Evolutionary conservation across 2,329 filamentous ascomycete species (phyloP), one percentile per base, ranked within the genome.

Genomic region (Diaporthe aspalathi): DNA sequence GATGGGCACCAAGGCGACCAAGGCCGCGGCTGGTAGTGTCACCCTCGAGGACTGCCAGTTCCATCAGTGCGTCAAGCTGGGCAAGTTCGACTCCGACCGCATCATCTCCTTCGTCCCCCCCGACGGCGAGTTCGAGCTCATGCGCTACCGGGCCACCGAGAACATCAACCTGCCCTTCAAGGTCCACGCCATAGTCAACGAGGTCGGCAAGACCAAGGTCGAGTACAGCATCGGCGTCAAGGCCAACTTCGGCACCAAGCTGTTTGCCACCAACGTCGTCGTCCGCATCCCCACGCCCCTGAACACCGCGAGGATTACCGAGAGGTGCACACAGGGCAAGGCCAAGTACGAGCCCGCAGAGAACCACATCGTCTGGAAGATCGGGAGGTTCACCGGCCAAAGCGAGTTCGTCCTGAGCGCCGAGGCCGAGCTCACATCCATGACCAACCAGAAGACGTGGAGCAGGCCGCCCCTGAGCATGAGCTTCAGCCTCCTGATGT

Each of bases 151-250:
- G 67, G 95, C 96, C 14, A 98, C 95, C 29, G 96, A 99, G 81
- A 99, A 99, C 79, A 95, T 99, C 80, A 99, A 99, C 80, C 86
- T 99, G 20, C 97, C 96, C 0, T 99, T 99, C 89, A 98, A 98
- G 81, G 94, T 99, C 12, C 96, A 99, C 80, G 95, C 95, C 75
- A 99, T 99, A 76, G 96, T 99, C 79, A 97, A 97, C 80, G 96
- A 99, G 83, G 89, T 98, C 72, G 95, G 96, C 75, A 97, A 96
- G 79, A 96, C 94, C 52, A 98, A 98, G 83, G 96, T 99, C 73
- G 96, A 99, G 83, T 99, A 98, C 85, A 97, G 94, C 84, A 97
- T 99, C 77, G 94, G 94, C 68, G 95, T 99, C 79, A 95, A 96
- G 79, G 95, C 96, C 75, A 99, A 99, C 83, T 99, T 98, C 79